phyloP scores from a whole-genome alignment of 345 rosid species.

The Eucalyptus pauciflora region DNA sequence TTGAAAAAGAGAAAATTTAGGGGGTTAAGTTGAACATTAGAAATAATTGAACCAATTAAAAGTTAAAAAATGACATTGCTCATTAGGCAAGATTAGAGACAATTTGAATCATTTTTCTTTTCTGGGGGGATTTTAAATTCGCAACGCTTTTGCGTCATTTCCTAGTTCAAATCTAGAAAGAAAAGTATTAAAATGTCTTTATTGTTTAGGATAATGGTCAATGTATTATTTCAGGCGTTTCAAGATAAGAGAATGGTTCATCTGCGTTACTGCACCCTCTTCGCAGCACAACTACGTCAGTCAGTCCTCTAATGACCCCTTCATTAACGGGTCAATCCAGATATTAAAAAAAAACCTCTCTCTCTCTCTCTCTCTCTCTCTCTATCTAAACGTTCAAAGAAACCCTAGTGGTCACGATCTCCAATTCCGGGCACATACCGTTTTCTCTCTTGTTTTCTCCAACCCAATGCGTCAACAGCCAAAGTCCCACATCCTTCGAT shows the following conservation, averaged over 20 bases:
- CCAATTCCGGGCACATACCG: neutral
- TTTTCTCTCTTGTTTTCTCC: neutral
- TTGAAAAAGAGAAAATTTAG: neutral
- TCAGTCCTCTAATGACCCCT: neutral
- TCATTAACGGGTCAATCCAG: neutral
- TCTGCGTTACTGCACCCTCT: neutral
- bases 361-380: neutral
- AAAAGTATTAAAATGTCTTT: neutral
- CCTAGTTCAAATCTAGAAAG: neutral
- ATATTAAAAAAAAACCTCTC: neutral
- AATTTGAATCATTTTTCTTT: neutral
- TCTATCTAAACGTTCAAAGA: neutral
- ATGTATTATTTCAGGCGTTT: neutral
- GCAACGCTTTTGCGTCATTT: neutral
- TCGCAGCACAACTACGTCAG: neutral
- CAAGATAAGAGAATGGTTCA: neutral
- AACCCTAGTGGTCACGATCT: neutral
- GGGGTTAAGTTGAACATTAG: neutral
- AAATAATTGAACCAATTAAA: neutral
- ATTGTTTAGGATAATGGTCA: neutral
- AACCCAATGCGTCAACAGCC: neutral
- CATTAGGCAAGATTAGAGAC: neutral
- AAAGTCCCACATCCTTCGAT: neutral
- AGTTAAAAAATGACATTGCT: neutral
- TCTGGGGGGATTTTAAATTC: neutral